Base-by-base conservation (phyloP, 192 early-diverging fungal species). In the Geranomyces michiganensis region DNA sequence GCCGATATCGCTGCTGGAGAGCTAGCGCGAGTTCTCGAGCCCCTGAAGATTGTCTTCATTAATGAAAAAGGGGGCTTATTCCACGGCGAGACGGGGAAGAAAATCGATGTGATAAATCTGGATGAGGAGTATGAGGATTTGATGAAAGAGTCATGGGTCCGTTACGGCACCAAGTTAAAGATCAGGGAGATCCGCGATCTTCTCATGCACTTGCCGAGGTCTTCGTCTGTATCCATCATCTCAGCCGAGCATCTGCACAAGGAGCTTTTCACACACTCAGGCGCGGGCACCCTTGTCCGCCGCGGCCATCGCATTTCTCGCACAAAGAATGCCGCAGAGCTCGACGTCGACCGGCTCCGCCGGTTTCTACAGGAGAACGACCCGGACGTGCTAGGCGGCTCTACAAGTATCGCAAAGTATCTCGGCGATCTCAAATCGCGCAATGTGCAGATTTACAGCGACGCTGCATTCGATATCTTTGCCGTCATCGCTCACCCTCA, bases 91-190 rank as follows among this genome's bases (percentile, higher is more conserved):
- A 99, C 95, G 63, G 92, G 92, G 53, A 93, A 96, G 85, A 94
- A 93, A 76, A 95, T 99, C 71, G 95, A 97, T 79, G 89, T 92
- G 8, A 96, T 99, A 77, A 97, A 98, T 72, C 75, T 98, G 61
- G 96, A 99, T 82, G 97, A 99, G 90, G 97, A 99, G 85, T 99
- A 99, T 78, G 95, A 96, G 46, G 90, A 89, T 43, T 78, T 98
- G 56, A 83, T 98, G 69, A 93, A 94, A 81, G 88, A 99, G 81
- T 84, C 92, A 41, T 99, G 97, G 97, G 96, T 98, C 55, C 89
- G 90, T 71, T 97, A 96, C 78, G 97, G 97, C 56, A 96, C 94
- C 43, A 96, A 96, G 83, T 89, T 99, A 53, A 99, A 98, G 89
- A 93, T 99, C 51, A 88, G 83, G 67, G 94, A 99, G 81, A 96